Conservation (phyloP, 306 rosid genomes). For the Ziziphus jujuba region DNA sequence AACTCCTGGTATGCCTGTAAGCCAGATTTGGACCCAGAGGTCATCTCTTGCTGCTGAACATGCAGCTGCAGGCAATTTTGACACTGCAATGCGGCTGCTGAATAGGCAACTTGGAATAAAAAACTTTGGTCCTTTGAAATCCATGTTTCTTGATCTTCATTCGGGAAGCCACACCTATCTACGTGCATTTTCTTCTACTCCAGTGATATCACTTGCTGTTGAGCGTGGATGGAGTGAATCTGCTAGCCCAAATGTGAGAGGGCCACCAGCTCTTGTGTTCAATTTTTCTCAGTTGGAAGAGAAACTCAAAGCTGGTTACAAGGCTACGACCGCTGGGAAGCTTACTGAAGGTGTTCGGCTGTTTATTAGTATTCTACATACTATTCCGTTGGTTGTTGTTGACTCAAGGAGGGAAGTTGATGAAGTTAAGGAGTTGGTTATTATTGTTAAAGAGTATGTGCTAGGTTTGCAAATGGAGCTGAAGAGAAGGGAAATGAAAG, state of each 20-base stretch:
- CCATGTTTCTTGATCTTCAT: constrained; percentile 79
- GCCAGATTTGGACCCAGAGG: constrained; percentile 86
- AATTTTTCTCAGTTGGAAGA: constrained; percentile 80
- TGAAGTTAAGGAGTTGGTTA: constrained; percentile 81
- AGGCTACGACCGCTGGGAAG: constrained; percentile 76
- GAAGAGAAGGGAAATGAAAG: constrained; percentile 71
- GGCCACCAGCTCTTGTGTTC: constrained; percentile 75
- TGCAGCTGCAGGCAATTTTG: constrained; percentile 92
- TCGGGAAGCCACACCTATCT: constrained; percentile 75
- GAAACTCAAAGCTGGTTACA: constrained; percentile 85
- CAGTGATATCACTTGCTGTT: constrained; percentile 68
- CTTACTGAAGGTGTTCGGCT: constrained; percentile 68
- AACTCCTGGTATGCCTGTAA: constrained; percentile 87
- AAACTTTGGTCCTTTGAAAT: constrained; percentile 70
- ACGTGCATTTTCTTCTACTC: constrained; percentile 76
- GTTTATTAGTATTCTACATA: constrained; percentile 68
- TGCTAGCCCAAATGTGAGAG: constrained; percentile 73
- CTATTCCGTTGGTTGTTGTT: constrained; percentile 79
- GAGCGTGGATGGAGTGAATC: constrained; percentile 90
- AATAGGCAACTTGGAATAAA: constrained; percentile 87
- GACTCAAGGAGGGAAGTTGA: constrained; percentile 94
- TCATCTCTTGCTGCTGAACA: constrained; percentile 97
- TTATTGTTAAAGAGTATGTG: constrained; percentile 82
- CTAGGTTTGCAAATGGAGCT: constrained; percentile 80
- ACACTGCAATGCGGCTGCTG: constrained; percentile 87